Evolutionary conservation across 1,284 basidiomycete genomes (phyloP), one percentile per base, ranked within the genome.

Genomic region (Mycena sp.): DNA sequence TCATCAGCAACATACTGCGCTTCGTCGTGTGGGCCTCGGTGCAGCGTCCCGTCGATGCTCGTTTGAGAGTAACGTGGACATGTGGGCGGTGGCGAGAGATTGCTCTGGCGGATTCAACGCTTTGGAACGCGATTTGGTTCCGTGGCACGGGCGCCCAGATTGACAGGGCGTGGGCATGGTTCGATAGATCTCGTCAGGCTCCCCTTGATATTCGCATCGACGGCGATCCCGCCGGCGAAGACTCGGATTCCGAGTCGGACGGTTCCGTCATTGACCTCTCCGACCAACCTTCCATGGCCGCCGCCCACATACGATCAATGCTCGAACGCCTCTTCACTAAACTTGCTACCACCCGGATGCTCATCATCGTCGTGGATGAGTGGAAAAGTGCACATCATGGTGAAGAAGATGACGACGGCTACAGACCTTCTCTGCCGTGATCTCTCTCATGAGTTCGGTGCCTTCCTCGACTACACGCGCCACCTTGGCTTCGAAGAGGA

Each of bases 1-100:
- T 92, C 63, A 74, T 91, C 62, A 75, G 74, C 73, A 81, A 84
- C 59, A 89, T 92, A 64, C 84, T 92, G 66, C 84, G 83, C 61
- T 78, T 80, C 66, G 81, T 85, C 43, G 78, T 80, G 45, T 87
- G 84, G 84, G 81, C 83, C 28, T 70, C 78, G 14, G 63, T 63
- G 30, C 72, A 76, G 51, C 76, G 80, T 2, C 58, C 80, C 21
- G 73, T 81, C 23, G 64, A 67, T 28, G 72, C 75, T 64, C 84
- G 88, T 50, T 69, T 85, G 32, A 70, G 68, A 46, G 71, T 91
- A 57, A 86, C 87, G 12, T 85, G 83, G 80, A 83, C 86, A 19
- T 92, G 87, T 71, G 76, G 72, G 52, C 75, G 76, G 25, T 91
- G 86, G 87, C 79, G 88, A 41, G 71, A 74, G 30, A 70, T 83